A percentile compares a stretch with the other conserved stretches of the same genome.
phyloP scores from a whole-genome alignment of 2,329 filamentous ascomycete genomes.

The Pezicula neosporulosa region DNA sequence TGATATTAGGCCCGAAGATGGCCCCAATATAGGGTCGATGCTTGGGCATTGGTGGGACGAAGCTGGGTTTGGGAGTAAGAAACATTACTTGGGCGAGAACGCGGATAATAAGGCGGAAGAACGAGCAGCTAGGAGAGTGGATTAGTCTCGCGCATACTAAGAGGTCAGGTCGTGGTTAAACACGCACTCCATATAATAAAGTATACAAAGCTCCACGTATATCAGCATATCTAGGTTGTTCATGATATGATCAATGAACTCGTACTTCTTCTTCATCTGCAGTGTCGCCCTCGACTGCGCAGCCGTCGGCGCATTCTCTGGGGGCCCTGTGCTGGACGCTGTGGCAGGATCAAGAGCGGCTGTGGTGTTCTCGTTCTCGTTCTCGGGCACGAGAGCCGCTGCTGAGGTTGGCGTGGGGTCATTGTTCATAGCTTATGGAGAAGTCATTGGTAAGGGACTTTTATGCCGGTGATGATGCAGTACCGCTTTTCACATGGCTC shows the following conservation, averaged over 20 bases:
- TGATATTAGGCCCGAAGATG: constrained; percentile 53
- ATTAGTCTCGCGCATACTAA: neutral
- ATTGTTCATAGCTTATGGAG: constrained; percentile 46
- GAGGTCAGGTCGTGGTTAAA: neutral
- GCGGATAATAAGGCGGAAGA: constrained; percentile 59
- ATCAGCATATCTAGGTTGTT: constrained; percentile 59
- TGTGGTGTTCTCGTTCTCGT: neutral
- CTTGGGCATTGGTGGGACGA: constrained; percentile 52
- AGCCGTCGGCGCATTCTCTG: constrained; percentile 13
- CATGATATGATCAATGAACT: constrained; percentile 58
- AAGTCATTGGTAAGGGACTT: constrained; percentile 21
- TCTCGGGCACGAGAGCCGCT: constrained; percentile 24
- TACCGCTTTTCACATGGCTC: no score
- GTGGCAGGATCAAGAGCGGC: neutral
- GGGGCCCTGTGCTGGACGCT: neutral
- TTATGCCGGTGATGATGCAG: no score
- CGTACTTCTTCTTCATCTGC: constrained; percentile 47
- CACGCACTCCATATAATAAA: constrained; percentile 71
- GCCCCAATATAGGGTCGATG: constrained; percentile 52
- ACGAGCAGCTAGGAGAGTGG: constrained; percentile 50
- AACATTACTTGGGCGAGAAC: constrained; percentile 58
- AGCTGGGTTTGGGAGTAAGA: constrained; percentile 54
- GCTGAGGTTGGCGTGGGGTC: constrained; percentile 41
- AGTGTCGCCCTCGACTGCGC: constrained; percentile 30
- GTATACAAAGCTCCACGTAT: constrained; percentile 59